Evolutionary conservation across 2,329 filamentous ascomycete genomes (phyloP).

Genomic region (Diplodia sapinea): DNA sequence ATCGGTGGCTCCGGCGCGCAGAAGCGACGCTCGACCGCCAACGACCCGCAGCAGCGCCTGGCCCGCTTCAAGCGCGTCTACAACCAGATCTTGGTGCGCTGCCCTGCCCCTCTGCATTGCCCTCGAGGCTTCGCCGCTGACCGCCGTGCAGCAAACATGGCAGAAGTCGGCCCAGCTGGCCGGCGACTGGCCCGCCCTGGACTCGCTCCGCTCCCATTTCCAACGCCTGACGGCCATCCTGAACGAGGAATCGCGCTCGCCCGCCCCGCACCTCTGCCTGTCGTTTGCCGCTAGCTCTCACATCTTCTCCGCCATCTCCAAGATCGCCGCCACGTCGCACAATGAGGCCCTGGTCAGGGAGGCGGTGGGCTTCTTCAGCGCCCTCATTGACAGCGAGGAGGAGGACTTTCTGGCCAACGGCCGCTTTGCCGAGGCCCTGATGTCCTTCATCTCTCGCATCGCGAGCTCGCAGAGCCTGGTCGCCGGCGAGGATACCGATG

Average conservation of each 20-base stretch:
- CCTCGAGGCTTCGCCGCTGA: constrained; percentile 26
- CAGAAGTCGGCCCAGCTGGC: constrained; percentile 60
- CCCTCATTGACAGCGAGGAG: constrained; percentile 93
- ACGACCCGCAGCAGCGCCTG: constrained; percentile 65
- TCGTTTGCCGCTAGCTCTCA: constrained; percentile 84
- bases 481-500: constrained; percentile 81
- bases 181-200: constrained; percentile 58
- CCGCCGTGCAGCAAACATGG: constrained; percentile 61
- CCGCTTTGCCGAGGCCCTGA: constrained; percentile 83
- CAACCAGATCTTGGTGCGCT: constrained; percentile 61
- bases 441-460: constrained; percentile 82
- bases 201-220: constrained; percentile 59
- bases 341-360: constrained; percentile 86
- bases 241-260: constrained; percentile 85
- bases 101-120: constrained; percentile 1
- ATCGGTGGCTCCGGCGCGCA: constrained; percentile 61
- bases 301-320: constrained; percentile 86
- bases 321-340: constrained; percentile 83
- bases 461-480: constrained; percentile 74
- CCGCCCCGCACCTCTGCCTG: constrained; percentile 89
- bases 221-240: constrained; percentile 70
- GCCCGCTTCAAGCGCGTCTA: constrained; percentile 66
- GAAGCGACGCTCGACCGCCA: constrained; percentile 57
- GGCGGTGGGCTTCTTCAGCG: constrained; percentile 84
- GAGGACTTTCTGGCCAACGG: constrained; percentile 90